Evolutionary conservation across 768 basidiomycete species (phyloP).

Genomic region (Lactifluus subvellereus): DNA sequence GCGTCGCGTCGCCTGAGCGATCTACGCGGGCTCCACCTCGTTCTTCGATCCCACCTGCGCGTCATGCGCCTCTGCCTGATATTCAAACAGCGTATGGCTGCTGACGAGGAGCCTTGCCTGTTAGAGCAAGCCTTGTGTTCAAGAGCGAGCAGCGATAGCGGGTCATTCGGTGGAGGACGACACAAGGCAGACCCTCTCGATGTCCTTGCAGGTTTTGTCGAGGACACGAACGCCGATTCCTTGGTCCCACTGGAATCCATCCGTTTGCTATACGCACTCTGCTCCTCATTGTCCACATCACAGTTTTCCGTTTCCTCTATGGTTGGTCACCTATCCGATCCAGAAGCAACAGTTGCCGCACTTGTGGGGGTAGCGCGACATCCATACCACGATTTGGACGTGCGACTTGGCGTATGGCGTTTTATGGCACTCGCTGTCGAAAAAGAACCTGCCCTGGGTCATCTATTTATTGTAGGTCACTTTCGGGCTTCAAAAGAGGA

Average conservation of each 20-base stretch:
- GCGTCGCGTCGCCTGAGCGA: constrained; percentile 63
- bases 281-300: constrained; percentile 54
- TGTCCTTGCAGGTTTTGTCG: constrained; percentile 61
- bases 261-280: constrained; percentile 59
- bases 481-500: constrained; percentile 50
- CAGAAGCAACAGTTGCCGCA: constrained; percentile 61
- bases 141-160: constrained; percentile 45
- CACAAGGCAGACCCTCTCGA: constrained; percentile 67
- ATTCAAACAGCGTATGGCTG: constrained; percentile 45
- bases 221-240: constrained; percentile 54
- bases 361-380: constrained; percentile 70
- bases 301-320: constrained; percentile 66
- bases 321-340: constrained; percentile 70
- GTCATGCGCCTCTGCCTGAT: constrained; percentile 59
- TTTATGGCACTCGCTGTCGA: constrained; percentile 78
- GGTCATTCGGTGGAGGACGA: constrained; percentile 40
- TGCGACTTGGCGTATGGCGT: constrained; percentile 76
- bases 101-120: constrained; percentile 38
- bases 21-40: constrained; percentile 56
- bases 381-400: constrained; percentile 68
- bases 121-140: constrained; percentile 75
- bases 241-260: constrained; percentile 62
- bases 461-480: constrained; percentile 70
- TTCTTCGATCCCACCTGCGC: constrained; percentile 61
- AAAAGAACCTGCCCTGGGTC: constrained; percentile 79